Base-by-base conservation (phyloP, 176 grass and related monocot genomes). In the Hyparrhenia diplandra region DNA sequence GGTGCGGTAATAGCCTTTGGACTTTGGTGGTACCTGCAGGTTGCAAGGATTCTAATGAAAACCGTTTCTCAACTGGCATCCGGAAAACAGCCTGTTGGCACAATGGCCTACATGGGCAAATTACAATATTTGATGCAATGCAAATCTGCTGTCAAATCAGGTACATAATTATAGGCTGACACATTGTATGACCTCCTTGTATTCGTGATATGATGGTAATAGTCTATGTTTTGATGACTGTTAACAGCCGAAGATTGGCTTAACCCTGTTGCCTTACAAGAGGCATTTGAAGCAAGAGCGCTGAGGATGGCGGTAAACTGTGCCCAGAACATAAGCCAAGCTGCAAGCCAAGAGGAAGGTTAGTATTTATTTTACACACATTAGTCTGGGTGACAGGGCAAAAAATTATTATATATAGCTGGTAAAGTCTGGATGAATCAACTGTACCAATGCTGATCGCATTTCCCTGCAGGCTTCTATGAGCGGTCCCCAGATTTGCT, bases 1-100 rank as follows among this genome's bases (percentile, higher is more conserved):
- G 39, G 0, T 39, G 4, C 29, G 72, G 60, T 79, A 23, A 73
- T 47, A 47, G 45, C 45, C n/a, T n/a, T n/a, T n/a, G n/a, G n/a
- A n/a, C 45, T 16, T 17, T 17, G 45, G 45, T 47, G 45, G 5
- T 6, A 54, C 60, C 27, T 77, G 45, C 80, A 99, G 96, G 96
- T 99, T 35, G 92, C 96, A 59, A 91, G 87, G 85, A 91, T 95
- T 68, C 87, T 99, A 69, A 93, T 99, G 96, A 99, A 99, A 69
- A 91, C 90, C 2, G 85, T 99, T 25, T 73, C 92, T 82, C 92
- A 91, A 75, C 76, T 99, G 71, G 77, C 84, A 42, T 85, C 96
- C 34, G 90, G 92, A 69, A 91, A 90, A 70, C 80, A 88, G 60
- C 92, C 96, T 76, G 88, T 99, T 21, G 96, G 96, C 14, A 95